Base-by-base conservation (phyloP, 306 rosid genomes). In the Corylus americana region DNA sequence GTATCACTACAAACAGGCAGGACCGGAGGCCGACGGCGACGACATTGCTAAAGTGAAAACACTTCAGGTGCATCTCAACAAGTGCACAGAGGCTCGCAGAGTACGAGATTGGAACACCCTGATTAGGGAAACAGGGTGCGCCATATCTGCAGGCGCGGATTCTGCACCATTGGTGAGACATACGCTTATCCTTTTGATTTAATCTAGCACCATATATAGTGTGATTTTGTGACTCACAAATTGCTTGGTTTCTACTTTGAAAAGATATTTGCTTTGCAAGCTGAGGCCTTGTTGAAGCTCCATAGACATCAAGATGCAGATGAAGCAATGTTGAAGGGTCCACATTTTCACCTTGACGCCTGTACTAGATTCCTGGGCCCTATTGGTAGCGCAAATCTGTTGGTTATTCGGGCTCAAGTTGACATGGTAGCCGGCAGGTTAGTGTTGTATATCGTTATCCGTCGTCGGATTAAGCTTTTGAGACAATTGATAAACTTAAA, bases 181-280 rank as follows among this genome's bases (percentile, higher is more conserved):
- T 61, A 16, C n/a, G 13, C 70, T 37, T 67, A 5, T 4, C 14
- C 31, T 39, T 48, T 25, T 44, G 39, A n/a, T 12, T 39, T 35
- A 31, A 31, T 31, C 42, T 7, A 29, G 8, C 51, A 14, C 18
- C 1, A 68, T 31, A 25, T 75, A 5, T 42, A 75, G 63, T 62
- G 20, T 59, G 20, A 8, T 11, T 53, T 4, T 45, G 18, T 37
- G 72, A 63, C 47, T 63, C 47, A 31, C 70, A 63, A 29, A 2
- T 49, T 31, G 18, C n/a, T 9, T 70, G 42, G 18, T 79, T 77
- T 45, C 62, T 29, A 29, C 27, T 10, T n/a, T 49, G 57, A 66
- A n/a, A 83, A 94, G 98, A 94, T 92, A 81, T 91, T 75, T 82
- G 86, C 91, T 49, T 59, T 94, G 80, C 93, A 92, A 91, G 97